These are phyloP conservation scores for Pythium dissimile DNA, from an alignment of 352 stramenopile genomes.

Conservation along the genomic window DNA sequence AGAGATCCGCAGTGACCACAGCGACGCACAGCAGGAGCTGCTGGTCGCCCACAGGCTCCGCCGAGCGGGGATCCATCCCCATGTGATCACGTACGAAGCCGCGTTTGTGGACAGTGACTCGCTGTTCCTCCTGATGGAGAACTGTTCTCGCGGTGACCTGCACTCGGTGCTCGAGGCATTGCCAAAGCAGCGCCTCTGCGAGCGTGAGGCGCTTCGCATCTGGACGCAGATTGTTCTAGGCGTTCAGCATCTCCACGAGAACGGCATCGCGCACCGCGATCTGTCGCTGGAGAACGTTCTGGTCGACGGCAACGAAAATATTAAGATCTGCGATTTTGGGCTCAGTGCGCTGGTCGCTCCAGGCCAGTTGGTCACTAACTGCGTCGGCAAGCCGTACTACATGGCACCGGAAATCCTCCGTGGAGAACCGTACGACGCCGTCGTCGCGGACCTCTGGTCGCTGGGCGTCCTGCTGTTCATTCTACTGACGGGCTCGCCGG, in stretches of 20 bases:
- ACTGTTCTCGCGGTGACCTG: background rate
- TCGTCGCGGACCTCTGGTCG: constrained; percentile 52
- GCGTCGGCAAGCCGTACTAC: constrained; percentile 70
- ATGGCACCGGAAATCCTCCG: constrained; percentile 61
- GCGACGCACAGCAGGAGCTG: constrained; percentile 3
- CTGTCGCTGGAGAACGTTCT: constrained; percentile 65
- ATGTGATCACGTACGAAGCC: constrained; percentile 6
- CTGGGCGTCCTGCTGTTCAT: constrained; percentile 59
- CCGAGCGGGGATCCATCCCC: constrained; percentile 14
- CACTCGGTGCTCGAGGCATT: background rate
- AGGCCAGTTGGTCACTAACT: constrained; percentile 21
- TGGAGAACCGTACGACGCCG: constrained; percentile 36
- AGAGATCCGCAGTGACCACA: background rate
- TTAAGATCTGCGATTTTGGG: constrained; percentile 64
- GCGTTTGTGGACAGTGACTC: constrained; percentile 3
- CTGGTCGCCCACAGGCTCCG: constrained; percentile 21
- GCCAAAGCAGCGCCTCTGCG: constrained; percentile 15
- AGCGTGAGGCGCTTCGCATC: constrained; percentile 34
- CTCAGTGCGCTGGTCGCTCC: constrained; percentile 37
- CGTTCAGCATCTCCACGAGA: constrained; percentile 40
- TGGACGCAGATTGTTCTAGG: constrained; percentile 40
- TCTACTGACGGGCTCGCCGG: constrained; percentile 45
- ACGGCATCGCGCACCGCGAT: constrained; percentile 55
- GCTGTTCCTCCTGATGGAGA: constrained; percentile 6
- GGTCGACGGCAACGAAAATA: constrained; percentile 24